Base-by-base conservation (phyloP, 441 rosid species). In the Eutrema salsugineum region DNA sequence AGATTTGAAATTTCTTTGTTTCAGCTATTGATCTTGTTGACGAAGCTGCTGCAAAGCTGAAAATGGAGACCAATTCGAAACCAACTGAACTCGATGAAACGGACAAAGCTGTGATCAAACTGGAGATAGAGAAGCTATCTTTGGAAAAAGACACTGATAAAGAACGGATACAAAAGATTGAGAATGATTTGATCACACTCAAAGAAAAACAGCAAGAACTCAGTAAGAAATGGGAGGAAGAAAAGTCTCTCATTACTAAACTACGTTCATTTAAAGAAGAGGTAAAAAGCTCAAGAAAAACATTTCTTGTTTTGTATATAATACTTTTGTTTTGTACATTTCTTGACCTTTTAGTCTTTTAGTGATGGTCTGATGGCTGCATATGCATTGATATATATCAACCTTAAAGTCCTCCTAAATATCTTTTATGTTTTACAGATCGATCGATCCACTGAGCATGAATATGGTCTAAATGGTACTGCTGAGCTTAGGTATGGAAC, bases 31-130 rank as follows among this genome's bases (percentile, higher is more conserved):
- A 93, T 77, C 94, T 91, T 38, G 97, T 93, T 64, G 98, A 91
- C 70, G 98, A 93, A 82, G 94, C 98, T 68, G 97, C 98, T 40
- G 97, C 97, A 64, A 93, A 93, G 82, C 86, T 93, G 73, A 93
- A 89, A 80, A 88, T 93, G 97, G 96, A 93, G 80, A 93, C 91
- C 72, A 93, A 96, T 73, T 91, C 98, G 54, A 93, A 93, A 80
- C 98, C 98, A 40, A 93, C 84, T 14, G 97, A 91, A 55, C 78
- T 93, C 43, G 97, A 93, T 73, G 94, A 88, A 79, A 69, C 87
- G 28, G 97, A 93, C 44, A 87, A 97, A 79, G 86, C 91, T 73
- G 82, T 91, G 58, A 66, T 91, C 72, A 91, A 93, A 80, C 64
- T 88, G 75, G 97, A 93, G 82, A 93, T 93, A 97, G 97, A 93